Evolutionary conservation across 805 yeast species (phyloP), one percentile per base, ranked within the genome.

Genomic region (Saccharomyces eubayanus): DNA sequence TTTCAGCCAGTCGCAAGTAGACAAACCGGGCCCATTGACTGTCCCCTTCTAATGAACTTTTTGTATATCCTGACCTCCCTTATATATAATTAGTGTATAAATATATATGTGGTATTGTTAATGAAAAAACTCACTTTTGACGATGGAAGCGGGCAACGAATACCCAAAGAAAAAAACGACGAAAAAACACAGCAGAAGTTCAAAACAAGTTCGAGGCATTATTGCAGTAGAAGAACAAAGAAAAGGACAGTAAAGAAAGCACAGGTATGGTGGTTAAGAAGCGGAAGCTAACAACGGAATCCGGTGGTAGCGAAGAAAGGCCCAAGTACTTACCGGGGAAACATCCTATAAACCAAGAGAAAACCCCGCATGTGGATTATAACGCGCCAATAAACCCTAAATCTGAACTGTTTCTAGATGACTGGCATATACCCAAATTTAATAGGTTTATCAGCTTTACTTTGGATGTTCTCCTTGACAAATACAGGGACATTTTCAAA

Each of bases 401-500:
- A 1, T 64, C 68, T n/a, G 72, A 68, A 49, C 53, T 70, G 40
- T 64, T 60, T 53, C 54, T 50, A 27, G 66, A 64, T 46, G 61
- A 64, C 21, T 68, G 72, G 72, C 51, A 59, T n/a, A 67, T 70
- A 31, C 70, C 71, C 5, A 63, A 61, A 45, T 64, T 70, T 40
- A 65, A 68, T 49, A 48, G 58, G 6, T 66, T 67, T 51, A 62
- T 67, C 20, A 58, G 62, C n/a, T 66, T 59, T 48, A 64, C 68
- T 4, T 50, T 70, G 16, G 69, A 68, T 51, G 57, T 59, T 16
- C 57, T 68, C 47, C 55, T 60, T 3, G 69, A 69, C 21, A 55
- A 62, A 14, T 63, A 67, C 53, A 60, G 59, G 46, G 53, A 51
- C n/a, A 55, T 68, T 36, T 70, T 70, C 49, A 70, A 77, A 58